Conservation (phyloP, 345 rosid species). For the Camelina hispida region DNA sequence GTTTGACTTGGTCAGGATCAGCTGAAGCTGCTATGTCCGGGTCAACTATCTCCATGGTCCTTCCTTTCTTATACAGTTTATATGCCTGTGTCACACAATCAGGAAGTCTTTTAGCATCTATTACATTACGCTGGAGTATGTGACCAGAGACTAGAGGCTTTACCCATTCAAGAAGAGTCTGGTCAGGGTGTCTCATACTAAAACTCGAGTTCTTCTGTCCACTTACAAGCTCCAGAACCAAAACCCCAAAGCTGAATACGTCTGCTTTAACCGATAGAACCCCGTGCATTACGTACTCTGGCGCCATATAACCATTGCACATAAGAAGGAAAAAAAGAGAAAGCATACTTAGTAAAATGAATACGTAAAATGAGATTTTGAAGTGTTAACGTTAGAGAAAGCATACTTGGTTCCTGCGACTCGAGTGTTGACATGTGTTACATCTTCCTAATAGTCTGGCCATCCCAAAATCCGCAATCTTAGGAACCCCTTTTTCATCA, state of each 20-base stretch:
- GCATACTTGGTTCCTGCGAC: constrained; percentile 94
- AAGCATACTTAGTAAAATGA: neutral
- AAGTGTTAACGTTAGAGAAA: constrained; percentile 1
- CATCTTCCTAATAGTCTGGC: constrained; percentile 98
- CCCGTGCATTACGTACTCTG: constrained; percentile 91
- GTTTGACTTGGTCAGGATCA: constrained; percentile 55
- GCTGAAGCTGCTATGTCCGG: constrained; percentile 58
- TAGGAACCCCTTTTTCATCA: constrained; percentile 93
- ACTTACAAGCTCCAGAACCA: constrained; percentile 84
- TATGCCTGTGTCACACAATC: constrained; percentile 61
- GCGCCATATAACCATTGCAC: constrained; percentile 95
- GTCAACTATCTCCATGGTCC: constrained; percentile 75
- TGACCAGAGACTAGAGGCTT: constrained; percentile 33
- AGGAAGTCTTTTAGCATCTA: neutral
- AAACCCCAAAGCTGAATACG: constrained; percentile 95
- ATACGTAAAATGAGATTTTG: neutral
- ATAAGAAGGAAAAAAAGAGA: no score
- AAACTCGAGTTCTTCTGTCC: constrained; percentile 78
- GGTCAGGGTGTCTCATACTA: constrained; percentile 52
- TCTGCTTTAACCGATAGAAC: constrained; percentile 82
- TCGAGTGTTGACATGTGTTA: constrained; percentile 89
- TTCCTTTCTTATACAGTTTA: constrained; percentile 69
- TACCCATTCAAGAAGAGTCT: constrained; percentile 93
- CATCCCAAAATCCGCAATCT: constrained; percentile 99
- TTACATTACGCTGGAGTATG: neutral